Evolutionary conservation across 352 stramenopile species (phyloP), one percentile per base, ranked within the genome.

Genomic region (Thalassiosira livingstoniorum): DNA sequence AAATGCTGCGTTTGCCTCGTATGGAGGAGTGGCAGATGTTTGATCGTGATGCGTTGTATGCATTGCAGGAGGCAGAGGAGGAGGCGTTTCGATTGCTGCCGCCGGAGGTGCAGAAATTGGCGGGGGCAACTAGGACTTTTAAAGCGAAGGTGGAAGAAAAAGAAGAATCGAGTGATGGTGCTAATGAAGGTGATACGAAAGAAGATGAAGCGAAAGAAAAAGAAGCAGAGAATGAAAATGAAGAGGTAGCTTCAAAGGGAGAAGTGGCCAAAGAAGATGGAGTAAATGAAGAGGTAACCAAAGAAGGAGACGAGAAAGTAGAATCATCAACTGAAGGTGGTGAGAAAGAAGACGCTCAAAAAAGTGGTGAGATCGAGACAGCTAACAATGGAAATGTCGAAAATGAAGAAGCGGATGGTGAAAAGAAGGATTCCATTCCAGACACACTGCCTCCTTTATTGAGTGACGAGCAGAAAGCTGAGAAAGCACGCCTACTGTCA

Each of bases 401-500:
- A 37, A 75, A 67, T 47, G 39, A 70, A 68, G 45, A 45, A 70
- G n/a, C 32, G 45, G 45, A 73, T 18, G 68, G 54, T 2, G 42
- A 42, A 45, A 61, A 69, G 3, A 42, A 62, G 37, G 51, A 72
- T 68, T 18, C 67, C 83, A 53, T 25, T 39, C 58, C 67, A 39
- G 55, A 78, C 47, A 81, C 85, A 42, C 32, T 92, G 47, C 88
- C 91, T 34, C 88, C 85, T 11, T 79, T 95, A 25, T 54, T 98
- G 7, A 94, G 77, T n/a, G 86, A 94, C 13, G 95, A 97, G 42
- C 90, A 97, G 29, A 31, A 75, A 91, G 27, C 65, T 32, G 96
- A 98, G 70, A 98, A 99, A 78, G 85, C 96, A 47, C 31, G 79
- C n/a, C 75, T 99, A 15, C 77, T 99, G 21, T 55, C 78, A 31